These are phyloP conservation scores for Cicer bijugum DNA, from an alignment of 306 rosid species.

Conservation along the genomic window DNA sequence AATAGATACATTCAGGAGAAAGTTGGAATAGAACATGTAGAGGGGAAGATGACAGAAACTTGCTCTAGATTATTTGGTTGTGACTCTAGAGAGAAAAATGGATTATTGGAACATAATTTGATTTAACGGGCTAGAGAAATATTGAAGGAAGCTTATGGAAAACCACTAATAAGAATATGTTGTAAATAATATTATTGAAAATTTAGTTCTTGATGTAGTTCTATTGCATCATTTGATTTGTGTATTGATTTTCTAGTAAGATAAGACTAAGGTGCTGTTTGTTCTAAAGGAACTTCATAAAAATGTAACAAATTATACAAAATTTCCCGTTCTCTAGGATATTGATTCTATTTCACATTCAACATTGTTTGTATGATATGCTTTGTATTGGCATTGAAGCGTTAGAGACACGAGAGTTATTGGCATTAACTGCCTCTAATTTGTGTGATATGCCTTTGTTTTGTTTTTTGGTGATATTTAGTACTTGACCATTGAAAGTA, in stretches of 20 bases:
- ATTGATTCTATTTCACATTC: neutral
- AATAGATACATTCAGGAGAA: conserved; percentile 6
- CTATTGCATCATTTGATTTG: neutral
- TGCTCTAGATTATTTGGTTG: neutral
- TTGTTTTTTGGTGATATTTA: conserved; percentile 26
- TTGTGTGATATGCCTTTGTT: conserved; percentile 10
- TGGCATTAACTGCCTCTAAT: neutral
- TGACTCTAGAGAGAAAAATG: neutral
- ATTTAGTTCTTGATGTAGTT: conserved; percentile 11
- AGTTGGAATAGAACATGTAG: neutral
- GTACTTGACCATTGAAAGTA: conserved; percentile 7
- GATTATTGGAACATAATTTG: conserved; percentile 9
- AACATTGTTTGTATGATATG: neutral
- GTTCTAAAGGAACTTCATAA: neutral
- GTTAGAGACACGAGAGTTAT: neutral
- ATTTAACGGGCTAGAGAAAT: neutral
- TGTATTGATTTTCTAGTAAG: conserved; percentile 13
- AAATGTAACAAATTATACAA: neutral
- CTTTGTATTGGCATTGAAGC: conserved; percentile 4
- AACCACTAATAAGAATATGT: neutral
- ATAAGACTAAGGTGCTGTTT: neutral
- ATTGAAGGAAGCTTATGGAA: neutral
- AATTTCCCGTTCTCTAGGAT: neutral
- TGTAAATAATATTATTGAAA: neutral
- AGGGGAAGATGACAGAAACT: neutral